These are phyloP conservation scores for Claviceps maximensis DNA, from an alignment of 2,329 filamentous ascomycete species.

Conservation along the genomic window DNA sequence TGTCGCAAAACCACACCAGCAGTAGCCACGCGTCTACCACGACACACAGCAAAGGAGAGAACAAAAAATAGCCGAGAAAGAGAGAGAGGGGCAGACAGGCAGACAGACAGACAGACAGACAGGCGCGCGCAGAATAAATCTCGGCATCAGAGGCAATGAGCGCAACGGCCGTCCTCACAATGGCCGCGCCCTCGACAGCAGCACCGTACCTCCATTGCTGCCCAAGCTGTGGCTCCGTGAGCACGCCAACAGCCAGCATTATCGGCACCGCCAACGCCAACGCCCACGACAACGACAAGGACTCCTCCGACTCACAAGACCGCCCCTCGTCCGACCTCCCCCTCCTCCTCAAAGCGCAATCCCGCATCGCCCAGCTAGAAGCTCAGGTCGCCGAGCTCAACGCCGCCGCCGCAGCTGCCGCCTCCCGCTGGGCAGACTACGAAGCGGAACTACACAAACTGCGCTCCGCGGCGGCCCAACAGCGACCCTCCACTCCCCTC, in stretches of 20 bases:
- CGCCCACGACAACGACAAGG: slow-evolving; percentile 5
- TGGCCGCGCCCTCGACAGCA: slow-evolving; percentile 15
- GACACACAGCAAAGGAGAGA: too few species aligned
- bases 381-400: slow-evolving; percentile 57
- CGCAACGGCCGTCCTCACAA: slow-evolving; percentile 17
- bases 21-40: too few species aligned
- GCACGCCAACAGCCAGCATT: slow-evolving; percentile 16
- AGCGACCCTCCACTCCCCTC: slow-evolving; percentile 11
- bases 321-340: slow-evolving; percentile 13
- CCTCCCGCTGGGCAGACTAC: slow-evolving; percentile 61
- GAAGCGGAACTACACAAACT: slow-evolving; percentile 61
- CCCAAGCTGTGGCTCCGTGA: slow-evolving; percentile 34
- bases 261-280: background rate
- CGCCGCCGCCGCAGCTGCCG: slow-evolving; percentile 53
- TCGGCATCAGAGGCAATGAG: slow-evolving; percentile 11
- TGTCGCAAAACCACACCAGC: too few species aligned
- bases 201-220: slow-evolving; percentile 28
- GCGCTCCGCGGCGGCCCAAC: slow-evolving; percentile 22
- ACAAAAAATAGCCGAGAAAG: background rate
- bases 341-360: slow-evolving; percentile 41
- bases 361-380: slow-evolving; percentile 55
- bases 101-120: background rate
- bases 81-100: background rate
- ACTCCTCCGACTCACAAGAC: slow-evolving; percentile 11
- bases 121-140: background rate